Base-by-base conservation (phyloP, 495 filamentous ascomycete species). In the Cercophora samala region DNA sequence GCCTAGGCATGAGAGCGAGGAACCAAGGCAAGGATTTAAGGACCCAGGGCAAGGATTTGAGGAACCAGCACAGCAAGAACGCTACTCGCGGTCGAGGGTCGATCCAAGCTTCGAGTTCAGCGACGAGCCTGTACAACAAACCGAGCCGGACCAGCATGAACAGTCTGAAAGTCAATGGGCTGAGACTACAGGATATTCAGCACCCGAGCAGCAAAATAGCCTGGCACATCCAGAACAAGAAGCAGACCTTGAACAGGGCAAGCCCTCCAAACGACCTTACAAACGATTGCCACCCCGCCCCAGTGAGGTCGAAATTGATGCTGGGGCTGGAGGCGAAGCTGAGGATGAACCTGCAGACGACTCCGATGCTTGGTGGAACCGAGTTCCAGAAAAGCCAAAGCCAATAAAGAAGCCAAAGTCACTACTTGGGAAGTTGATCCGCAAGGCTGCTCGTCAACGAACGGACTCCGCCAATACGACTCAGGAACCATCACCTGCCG, bases 391-490 rank as follows among this genome's bases (percentile, higher is more conserved):
- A 60, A 24, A 29, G 24, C 19, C 54, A 6, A 60, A 60, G 18
- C 23, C 17, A 18, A 60, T 23, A 29, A 60, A 26, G 37, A 56
- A 56, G 22, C 53, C 53, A 23, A 56, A 56, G 18, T 23, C 53
- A 9, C 53, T 23, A 2, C 59, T 68, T 0, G 67, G 51, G 23
- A 70, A 72, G 32, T 23, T 74, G 5, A 71, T 70, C 2, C 24
- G 65, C 17, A 77, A 77, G 64, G n/a, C 26, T 18, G 61, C 62
- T 11, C 58, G 74, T 22, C 65, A 72, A 29, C 63, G 69, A 62
- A 58, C 71, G 3, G 59, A 62, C 4, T 24, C 62, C 2, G 59
- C 29, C 1, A 62, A 52, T 5, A 13, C 64, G 65, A 18, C 69
- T 65, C 46, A 32, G 68, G 18, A 73, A 66, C 56, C 72, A 66